Conservation (phyloP, 2,329 filamentous ascomycete species). For the Colletotrichum higginsianum region DNA sequence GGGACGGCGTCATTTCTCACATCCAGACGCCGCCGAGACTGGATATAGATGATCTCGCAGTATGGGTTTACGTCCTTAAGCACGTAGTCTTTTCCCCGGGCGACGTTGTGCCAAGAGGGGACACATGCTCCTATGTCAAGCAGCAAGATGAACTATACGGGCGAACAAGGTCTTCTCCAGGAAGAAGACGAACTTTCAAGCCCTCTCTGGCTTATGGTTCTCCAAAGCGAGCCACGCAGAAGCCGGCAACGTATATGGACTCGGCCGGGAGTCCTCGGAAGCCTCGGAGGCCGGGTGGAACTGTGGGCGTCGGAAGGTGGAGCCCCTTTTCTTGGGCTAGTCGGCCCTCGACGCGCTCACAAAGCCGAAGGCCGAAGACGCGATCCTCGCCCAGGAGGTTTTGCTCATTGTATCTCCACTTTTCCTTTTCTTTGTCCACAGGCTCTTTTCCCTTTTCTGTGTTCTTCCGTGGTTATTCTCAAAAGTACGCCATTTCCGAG, state of each 20-base stretch:
- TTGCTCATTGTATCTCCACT: no score
- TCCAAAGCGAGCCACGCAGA: background rate
- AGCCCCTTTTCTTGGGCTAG: background rate
- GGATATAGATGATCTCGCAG: background rate
- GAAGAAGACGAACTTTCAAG: no score
- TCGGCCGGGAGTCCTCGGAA: background rate
- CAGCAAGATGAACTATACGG: background rate
- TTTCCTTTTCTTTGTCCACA: no score
- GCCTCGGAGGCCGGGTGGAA: background rate
- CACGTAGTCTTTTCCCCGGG: background rate
- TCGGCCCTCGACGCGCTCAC: background rate
- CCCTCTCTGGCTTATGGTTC: no score
- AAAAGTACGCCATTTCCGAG: background rate
- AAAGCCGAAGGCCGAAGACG: conserved; percentile 24
- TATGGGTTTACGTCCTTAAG: background rate
- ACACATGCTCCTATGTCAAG: background rate
- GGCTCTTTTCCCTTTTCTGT: no score
- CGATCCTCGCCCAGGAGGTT: background rate
- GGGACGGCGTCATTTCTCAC: background rate
- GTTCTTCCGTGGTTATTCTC: no score
- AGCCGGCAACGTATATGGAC: background rate
- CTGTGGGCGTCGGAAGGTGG: background rate
- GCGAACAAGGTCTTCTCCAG: background rate
- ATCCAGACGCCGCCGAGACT: background rate
- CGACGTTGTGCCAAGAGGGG: background rate